Base-by-base conservation (phyloP, 371 early-diverging fungal genomes). In the Sporodiniella umbellata region DNA sequence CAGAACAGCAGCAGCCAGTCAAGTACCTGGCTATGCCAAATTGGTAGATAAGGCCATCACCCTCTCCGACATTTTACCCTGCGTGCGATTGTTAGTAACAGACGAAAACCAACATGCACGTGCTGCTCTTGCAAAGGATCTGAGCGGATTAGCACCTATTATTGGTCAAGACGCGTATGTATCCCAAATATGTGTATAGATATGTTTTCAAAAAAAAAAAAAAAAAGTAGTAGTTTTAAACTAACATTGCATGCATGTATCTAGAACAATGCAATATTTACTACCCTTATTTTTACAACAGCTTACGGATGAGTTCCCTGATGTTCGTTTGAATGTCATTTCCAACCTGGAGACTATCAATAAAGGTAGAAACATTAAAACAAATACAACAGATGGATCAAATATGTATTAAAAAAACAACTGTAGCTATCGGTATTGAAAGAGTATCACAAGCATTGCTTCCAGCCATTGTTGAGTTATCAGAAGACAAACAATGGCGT, bases 401-500 rank as follows among this genome's bases (percentile, higher is more conserved):
- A 24, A 14, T 4, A 33, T 22, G 21, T 38, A 50, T 38, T 31
- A 37, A 37, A 7, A 19, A 23, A 3, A 28, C 30, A 28, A 48
- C 22, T 22, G 43, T 58, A 81, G 96, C 96, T 28, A 96, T 99
- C 58, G 99, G 99, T 45, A 92, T 99, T 60, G 96, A 99, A 49
- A 85, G 93, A 17, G 83, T 99, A 30, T 96, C 98, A 22, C 95
- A 95, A 63, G 95, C 94, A 22, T 80, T 99, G 38, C 78, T 99
- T 37, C 98, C 98, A 8, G 99, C 99, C 1, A 97, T 99, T 60
- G 91, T 97, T 22, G 96, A 96, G 61, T 79, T 99, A 35, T 95
- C 98, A 35, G 95, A 99, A 72, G 99, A 99, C 69, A 96, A 96
- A 78, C 96, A 96, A 64, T 99, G 99, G 99, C 92, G 99, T 37